Evolutionary conservation across 306 rosid genomes (phyloP).

Genomic region (Quercus suber): DNA sequence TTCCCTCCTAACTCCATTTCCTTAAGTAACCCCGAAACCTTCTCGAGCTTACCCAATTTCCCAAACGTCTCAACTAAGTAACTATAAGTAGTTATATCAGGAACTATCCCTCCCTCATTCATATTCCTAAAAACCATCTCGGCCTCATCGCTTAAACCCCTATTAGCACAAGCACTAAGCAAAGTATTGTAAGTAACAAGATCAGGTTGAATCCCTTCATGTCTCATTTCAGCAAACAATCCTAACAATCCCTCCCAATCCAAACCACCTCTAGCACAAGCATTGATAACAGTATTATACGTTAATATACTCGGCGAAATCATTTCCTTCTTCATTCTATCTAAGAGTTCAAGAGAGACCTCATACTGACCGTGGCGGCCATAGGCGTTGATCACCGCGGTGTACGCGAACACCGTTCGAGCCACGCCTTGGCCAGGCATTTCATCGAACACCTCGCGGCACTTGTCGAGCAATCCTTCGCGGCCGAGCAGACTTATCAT

Average conservation of each 20-base stretch:
- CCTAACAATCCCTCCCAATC: conserved; percentile 96
- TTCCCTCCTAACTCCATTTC: conserved; percentile 87
- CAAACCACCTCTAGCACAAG: conserved; percentile 92
- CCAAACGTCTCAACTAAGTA: conserved; percentile 83
- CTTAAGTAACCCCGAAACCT: conserved; percentile 78
- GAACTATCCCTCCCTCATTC: conserved; percentile 89
- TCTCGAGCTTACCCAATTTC: conserved; percentile 62
- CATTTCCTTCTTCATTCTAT: conserved; percentile 72
- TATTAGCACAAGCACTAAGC: conserved; percentile 86
- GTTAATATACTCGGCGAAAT: conserved; percentile 77
- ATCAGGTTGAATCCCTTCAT: conserved; percentile 91
- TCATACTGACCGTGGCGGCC: conserved; percentile 82
- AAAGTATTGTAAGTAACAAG: conserved; percentile 77
- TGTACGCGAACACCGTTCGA: conserved; percentile 77
- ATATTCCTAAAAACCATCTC: conserved; percentile 94
- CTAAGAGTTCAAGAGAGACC: conserved; percentile 65
- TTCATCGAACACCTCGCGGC: conserved; percentile 86
- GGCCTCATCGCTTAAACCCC: conserved; percentile 83
- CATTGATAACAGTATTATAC: conserved; percentile 82
- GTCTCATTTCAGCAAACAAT: conserved; percentile 96
- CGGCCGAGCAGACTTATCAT: conserved; percentile 82
- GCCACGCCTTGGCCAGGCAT: conserved; percentile 81
- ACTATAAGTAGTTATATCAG: conserved; percentile 72
- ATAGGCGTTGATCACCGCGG: conserved; percentile 87
- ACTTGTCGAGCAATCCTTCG: conserved; percentile 80